Percentiles rank a stretch among this genome's conserved stretches.
Evolutionary conservation across 129 eudicot genomes (phyloP).

Genomic region (Deinandra increscens): DNA sequence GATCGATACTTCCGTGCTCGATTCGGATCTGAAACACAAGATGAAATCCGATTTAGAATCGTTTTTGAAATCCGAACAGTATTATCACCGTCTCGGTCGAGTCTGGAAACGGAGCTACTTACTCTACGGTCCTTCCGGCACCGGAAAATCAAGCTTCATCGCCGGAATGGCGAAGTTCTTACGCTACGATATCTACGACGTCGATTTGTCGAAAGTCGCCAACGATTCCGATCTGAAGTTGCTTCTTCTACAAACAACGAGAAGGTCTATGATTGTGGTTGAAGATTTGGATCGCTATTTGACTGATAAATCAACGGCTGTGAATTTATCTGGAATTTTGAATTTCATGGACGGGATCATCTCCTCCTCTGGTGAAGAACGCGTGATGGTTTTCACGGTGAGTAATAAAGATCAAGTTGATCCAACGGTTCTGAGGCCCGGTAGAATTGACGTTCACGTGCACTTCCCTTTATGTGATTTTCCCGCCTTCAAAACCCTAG

Average conservation of each 20-base stretch:
- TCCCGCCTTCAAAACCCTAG: constrained; percentile 63
- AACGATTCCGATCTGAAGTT: constrained; percentile 70
- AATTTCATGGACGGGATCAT: constrained; percentile 90
- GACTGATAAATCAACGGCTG: constrained; percentile 43
- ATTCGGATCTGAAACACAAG: constrained; percentile 60
- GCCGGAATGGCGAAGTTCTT: constrained; percentile 85
- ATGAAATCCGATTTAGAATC: constrained; percentile 72
- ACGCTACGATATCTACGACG: constrained; percentile 68
- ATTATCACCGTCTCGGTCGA: constrained; percentile 75
- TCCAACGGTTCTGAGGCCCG: constrained; percentile 73
- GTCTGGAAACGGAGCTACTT: constrained; percentile 87
- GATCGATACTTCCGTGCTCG: constrained; percentile 71
- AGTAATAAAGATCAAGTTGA: constrained; percentile 56
- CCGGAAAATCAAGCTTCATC: constrained; percentile 86
- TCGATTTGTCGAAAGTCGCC: constrained; percentile 49
- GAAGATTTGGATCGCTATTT: constrained; percentile 73
- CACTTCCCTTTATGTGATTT: constrained; percentile 82
- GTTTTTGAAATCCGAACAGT: constrained; percentile 74
- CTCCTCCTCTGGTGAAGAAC: constrained; percentile 78
- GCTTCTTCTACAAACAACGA: constrained; percentile 76
- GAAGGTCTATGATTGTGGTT: constrained; percentile 64
- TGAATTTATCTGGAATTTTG: constrained; percentile 49
- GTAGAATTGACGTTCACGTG: constrained; percentile 79
- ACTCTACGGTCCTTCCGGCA: constrained; percentile 71
- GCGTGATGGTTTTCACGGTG: constrained; percentile 85